A percentile compares a stretch with the other conserved stretches of the same genome.
phyloP scores from a whole-genome alignment of 1,284 basidiomycete species.

The Fomitopsis betulina region DNA sequence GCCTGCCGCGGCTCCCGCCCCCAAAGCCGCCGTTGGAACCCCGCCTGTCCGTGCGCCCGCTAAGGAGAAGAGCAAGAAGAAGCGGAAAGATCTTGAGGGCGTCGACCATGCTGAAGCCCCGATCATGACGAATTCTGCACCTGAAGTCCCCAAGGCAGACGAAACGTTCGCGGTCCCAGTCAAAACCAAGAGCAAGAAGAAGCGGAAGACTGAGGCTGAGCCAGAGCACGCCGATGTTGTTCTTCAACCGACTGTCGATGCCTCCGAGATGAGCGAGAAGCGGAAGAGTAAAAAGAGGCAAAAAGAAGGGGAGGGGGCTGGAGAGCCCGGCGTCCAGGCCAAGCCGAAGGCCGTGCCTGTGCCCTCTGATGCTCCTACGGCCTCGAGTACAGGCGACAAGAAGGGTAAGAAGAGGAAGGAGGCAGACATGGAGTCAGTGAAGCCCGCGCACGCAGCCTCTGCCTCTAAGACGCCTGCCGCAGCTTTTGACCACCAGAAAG shows the following conservation, averaged over 20 bases:
- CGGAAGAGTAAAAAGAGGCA: neutral
- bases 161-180: neutral
- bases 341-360: neutral
- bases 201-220: constrained; percentile 3
- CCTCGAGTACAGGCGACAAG: constrained; percentile 1
- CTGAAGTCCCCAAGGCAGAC: neutral
- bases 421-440: neutral
- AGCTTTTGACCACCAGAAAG: neutral
- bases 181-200: constrained; percentile 8
- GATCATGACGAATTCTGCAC: neutral
- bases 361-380: neutral
- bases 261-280: neutral
- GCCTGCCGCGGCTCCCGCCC: too few relatives aligned
- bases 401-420: constrained; percentile 12
- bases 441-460: neutral
- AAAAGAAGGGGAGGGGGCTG: neutral
- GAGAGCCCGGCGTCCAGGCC: too few relatives aligned
- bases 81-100: constrained; percentile 6
- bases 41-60: neutral
- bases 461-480: neutral
- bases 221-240: neutral
- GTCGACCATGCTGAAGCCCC: too few relatives aligned
- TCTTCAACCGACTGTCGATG: neutral
- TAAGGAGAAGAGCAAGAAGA: constrained; percentile 5
- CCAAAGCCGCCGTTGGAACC: too few relatives aligned